Conservation (phyloP, 495 filamentous ascomycete genomes). For the Podospora tetraspora region DNA sequence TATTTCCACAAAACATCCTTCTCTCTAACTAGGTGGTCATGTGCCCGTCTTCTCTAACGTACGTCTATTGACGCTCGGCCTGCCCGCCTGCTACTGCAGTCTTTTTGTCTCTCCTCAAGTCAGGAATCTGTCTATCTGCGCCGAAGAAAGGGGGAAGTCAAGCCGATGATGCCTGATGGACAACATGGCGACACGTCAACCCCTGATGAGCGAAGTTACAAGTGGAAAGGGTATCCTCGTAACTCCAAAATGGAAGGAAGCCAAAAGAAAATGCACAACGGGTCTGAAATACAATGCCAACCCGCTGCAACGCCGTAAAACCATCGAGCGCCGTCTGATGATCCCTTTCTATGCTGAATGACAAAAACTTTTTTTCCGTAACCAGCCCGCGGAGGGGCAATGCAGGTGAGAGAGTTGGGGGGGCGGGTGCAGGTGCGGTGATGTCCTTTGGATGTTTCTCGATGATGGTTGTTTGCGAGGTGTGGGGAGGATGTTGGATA, state of each 20-base stretch:
- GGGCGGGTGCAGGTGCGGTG: background rate
- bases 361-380: constrained; percentile 13
- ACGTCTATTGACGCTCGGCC: background rate
- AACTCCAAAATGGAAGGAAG: constrained; percentile 2
- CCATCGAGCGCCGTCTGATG: constrained; percentile 4
- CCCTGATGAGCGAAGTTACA: constrained; percentile 1
- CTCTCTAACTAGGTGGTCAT: background rate
- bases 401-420: background rate
- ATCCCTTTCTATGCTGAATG: constrained; percentile 14
- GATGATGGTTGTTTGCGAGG: background rate
- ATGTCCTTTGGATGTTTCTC: background rate
- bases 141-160: constrained; percentile 2
- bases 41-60: background rate
- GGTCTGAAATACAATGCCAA: constrained; percentile 11
- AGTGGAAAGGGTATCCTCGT: constrained; percentile 13
- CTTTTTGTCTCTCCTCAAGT: background rate
- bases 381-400: background rate
- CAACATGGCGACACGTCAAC: constrained; percentile 3
- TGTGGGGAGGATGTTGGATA: background rate
- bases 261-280: constrained; percentile 1
- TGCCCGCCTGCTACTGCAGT: background rate
- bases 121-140: background rate
- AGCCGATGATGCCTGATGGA: background rate
- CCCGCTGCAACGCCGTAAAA: constrained; percentile 7
- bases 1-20: background rate